A percentile compares a stretch with the other conserved stretches of the same genome.
phyloP scores from a whole-genome alignment of 2,329 filamentous ascomycete genomes.

The Pseudogymnoascus destructans region DNA sequence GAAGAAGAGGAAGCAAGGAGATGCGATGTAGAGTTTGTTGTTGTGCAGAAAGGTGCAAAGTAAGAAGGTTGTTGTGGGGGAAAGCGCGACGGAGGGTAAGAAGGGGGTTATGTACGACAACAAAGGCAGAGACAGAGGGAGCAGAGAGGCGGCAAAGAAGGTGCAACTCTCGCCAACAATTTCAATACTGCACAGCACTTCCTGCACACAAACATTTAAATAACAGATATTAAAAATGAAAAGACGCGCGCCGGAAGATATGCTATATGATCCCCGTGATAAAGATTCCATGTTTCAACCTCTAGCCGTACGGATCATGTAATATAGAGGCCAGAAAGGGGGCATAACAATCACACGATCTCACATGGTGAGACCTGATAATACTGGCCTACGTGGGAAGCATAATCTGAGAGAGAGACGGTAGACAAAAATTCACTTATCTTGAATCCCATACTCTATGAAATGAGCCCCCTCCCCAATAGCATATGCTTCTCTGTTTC shows the following conservation, averaged over 20 bases:
- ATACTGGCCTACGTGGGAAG: neutral
- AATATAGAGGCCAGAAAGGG: neutral
- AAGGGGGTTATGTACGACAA: neutral
- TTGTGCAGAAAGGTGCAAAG: slow-evolving; percentile 2
- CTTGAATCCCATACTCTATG: neutral
- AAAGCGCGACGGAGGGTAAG: neutral
- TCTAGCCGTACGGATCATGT: neutral
- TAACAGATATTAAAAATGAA: neutral
- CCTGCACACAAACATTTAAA: neutral
- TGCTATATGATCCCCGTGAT: neutral
- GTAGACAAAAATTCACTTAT: neutral
- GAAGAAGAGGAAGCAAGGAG: neutral
- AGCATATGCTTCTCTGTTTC: neutral
- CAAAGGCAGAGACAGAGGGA: neutral
- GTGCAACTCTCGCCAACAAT: neutral
- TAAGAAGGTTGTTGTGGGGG: neutral
- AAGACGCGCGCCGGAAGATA: neutral
- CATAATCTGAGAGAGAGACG: neutral
- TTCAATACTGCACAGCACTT: neutral
- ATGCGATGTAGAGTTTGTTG: neutral
- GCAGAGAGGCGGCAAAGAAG: neutral
- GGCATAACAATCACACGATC: neutral
- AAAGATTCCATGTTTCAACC: neutral
- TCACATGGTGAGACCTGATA: neutral
- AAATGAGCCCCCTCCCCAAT: neutral